Percentiles rank a stretch among this genome's conserved stretches.
Conservation (phyloP, 305 asterid species). For the Solanum hybrid region DNA sequence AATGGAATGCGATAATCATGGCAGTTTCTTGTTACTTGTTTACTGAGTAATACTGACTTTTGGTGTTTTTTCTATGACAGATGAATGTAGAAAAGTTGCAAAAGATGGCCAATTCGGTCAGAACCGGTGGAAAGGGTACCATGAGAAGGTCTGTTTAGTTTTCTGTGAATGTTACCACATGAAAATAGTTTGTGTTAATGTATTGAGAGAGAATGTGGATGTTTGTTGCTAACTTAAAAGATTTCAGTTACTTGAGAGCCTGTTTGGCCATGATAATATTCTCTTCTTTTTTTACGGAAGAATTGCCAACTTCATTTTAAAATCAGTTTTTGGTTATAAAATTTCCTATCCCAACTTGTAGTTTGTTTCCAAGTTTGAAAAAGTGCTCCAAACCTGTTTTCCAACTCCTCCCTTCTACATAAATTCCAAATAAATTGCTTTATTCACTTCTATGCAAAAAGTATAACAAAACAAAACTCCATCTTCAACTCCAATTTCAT, state of each 20-base stretch:
- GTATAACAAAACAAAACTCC: neutral
- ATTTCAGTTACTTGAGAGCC: neutral
- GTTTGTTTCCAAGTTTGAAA: neutral
- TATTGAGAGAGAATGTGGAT: neutral
- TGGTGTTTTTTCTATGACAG: conserved; percentile 17
- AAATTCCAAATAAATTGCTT: neutral
- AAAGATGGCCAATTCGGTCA: conserved; percentile 84
- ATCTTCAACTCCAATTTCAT: neutral
- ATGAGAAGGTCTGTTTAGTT: conserved; percentile 47
- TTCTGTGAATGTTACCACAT: neutral
- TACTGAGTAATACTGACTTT: neutral
- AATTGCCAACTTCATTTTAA: neutral
- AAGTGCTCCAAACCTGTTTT: neutral
- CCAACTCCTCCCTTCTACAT: neutral
- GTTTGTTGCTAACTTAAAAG: neutral
- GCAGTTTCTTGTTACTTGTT: neutral
- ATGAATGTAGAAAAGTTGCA: conserved; percentile 69
- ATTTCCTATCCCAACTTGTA: neutral
- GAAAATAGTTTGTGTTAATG: neutral
- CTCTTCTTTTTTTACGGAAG: neutral
- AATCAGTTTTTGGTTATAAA: neutral
- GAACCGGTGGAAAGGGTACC: conserved; percentile 83
- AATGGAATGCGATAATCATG: neutral
- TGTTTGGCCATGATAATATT: neutral
- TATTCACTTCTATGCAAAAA: neutral